Conservation (phyloP, 495 filamentous ascomycete genomes). For the Neohortaea acidophila region DNA sequence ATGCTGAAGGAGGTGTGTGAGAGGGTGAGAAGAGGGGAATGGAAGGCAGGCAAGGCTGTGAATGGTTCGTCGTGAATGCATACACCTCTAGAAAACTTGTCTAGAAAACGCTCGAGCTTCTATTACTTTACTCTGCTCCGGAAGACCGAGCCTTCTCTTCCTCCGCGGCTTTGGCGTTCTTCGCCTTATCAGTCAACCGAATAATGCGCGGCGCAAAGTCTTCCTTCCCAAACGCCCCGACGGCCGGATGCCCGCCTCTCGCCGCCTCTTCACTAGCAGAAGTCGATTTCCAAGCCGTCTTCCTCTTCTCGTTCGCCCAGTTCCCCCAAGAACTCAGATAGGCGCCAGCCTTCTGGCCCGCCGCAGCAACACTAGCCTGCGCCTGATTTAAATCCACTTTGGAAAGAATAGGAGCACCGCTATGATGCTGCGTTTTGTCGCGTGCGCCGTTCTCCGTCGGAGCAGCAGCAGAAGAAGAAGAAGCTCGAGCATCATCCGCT, state of each 20-base stretch:
- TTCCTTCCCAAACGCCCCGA: too few species aligned
- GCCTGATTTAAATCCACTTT: constrained; percentile 48
- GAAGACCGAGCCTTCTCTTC: too few species aligned
- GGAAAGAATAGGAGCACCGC: too few species aligned
- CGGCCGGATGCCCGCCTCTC: too few species aligned
- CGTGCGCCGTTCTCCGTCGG: constrained; percentile 10
- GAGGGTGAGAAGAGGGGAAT: constrained; percentile 42
- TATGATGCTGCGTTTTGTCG: constrained; percentile 25
- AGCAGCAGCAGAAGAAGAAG: constrained; percentile 1
- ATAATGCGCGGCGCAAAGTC: too few species aligned
- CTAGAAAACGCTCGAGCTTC: too few species aligned
- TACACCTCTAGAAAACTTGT: too few species aligned
- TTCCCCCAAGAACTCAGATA: constrained; percentile 90
- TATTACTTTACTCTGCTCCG: too few species aligned
- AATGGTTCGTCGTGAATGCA: too few species aligned
- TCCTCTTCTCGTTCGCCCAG: constrained; percentile 84
- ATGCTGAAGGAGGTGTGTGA: constrained; percentile 46
- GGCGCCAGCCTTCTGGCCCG: constrained; percentile 60
- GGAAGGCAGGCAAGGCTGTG: constrained; percentile 2
- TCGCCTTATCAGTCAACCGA: too few species aligned
- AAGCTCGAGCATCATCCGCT: constrained; percentile 27
- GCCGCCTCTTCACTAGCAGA: too few species aligned
- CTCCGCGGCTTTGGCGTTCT: too few species aligned
- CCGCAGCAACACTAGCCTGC: constrained; percentile 51
- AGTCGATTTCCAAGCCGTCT: constrained; percentile 39